Evolutionary conservation across 2,329 filamentous ascomycete species (phyloP).

Genomic region (Ascochyta viciae-villosae): DNA sequence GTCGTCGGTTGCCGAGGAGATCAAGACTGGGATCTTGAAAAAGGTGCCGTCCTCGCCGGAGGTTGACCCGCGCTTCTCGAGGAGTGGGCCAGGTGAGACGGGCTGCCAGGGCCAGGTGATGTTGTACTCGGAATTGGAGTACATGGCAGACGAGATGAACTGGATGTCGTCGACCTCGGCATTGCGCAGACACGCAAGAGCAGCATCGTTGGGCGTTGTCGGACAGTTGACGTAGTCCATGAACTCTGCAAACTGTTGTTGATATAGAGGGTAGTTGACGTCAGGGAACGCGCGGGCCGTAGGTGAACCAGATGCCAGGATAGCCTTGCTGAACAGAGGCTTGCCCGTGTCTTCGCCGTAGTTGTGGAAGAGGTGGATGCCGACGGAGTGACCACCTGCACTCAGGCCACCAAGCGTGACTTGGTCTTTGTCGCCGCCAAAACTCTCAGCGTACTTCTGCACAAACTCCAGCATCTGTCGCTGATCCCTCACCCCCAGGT

Average conservation of each 20-base stretch:
- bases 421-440: slow-evolving; percentile 49
- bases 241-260: slow-evolving; percentile 39
- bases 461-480: slow-evolving; percentile 48
- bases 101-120: slow-evolving; percentile 61
- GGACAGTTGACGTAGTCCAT: slow-evolving; percentile 41
- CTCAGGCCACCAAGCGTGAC: slow-evolving; percentile 53
- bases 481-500: slow-evolving; percentile 43
- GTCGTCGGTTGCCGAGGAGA: slow-evolving; percentile 49
- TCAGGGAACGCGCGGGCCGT: slow-evolving; percentile 47
- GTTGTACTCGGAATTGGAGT: slow-evolving; percentile 47
- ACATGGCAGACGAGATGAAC: slow-evolving; percentile 50
- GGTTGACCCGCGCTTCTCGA: slow-evolving; percentile 56
- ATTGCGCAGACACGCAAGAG: slow-evolving; percentile 51
- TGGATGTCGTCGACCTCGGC: slow-evolving; percentile 50
- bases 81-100: slow-evolving; percentile 53
- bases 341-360: slow-evolving; percentile 42
- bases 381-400: slow-evolving; percentile 49
- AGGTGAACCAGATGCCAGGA: slow-evolving; percentile 44
- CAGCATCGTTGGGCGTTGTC: slow-evolving; percentile 31
- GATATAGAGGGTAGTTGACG: slow-evolving; percentile 40
- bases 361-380: slow-evolving; percentile 47
- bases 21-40: slow-evolving; percentile 42
- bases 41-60: slow-evolving; percentile 46
- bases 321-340: slow-evolving; percentile 43
- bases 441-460: slow-evolving; percentile 47